These are phyloP conservation scores for Phaffomyces thermotolerans DNA, from an alignment of 805 yeast species.

Conservation along the genomic window DNA sequence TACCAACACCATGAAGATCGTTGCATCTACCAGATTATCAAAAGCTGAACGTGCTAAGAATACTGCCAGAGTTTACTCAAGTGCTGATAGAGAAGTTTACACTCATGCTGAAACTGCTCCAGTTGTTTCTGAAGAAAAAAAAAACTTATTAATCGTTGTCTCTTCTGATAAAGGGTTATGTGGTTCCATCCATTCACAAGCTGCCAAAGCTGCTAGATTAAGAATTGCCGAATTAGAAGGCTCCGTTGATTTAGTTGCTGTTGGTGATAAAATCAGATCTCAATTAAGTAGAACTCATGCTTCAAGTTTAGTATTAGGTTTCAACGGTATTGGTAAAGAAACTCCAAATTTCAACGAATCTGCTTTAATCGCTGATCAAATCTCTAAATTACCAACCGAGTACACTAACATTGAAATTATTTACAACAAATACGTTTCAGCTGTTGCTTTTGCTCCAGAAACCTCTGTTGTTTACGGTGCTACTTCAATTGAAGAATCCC, in stretches of 20 bases:
- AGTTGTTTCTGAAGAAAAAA: slow-evolving; percentile 42
- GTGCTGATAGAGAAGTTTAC: slow-evolving; percentile 73
- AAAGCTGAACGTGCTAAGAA: slow-evolving; percentile 95
- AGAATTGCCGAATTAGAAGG: slow-evolving; percentile 50
- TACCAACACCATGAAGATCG: slow-evolving; percentile 99
- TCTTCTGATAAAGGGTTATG: slow-evolving; percentile 98
- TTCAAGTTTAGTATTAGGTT: slow-evolving; percentile 60
- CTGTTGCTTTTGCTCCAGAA: slow-evolving; percentile 87
- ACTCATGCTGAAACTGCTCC: slow-evolving; percentile 72
- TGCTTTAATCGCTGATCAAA: slow-evolving; percentile 80
- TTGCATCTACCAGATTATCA: slow-evolving; percentile 92
- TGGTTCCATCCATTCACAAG: slow-evolving; percentile 96
- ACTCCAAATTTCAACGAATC: slow-evolving; percentile 93
- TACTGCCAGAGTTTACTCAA: slow-evolving; percentile 77
- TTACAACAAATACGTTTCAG: slow-evolving; percentile 82
- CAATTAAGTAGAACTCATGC: slow-evolving; percentile 83
- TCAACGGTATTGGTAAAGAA: slow-evolving; percentile 93
- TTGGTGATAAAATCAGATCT: slow-evolving; percentile 91
- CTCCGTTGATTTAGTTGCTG: slow-evolving; percentile 70
- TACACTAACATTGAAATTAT: slow-evolving; percentile 75
- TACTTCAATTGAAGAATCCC: slow-evolving; percentile 71
- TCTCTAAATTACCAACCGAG: slow-evolving; percentile 44
- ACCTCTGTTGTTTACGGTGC: slow-evolving; percentile 58
- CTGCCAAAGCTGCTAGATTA: slow-evolving; percentile 79
- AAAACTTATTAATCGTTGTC: slow-evolving; percentile 76